Evolutionary conservation across 352 stramenopile species (phyloP), one percentile per base, ranked within the genome.

Genomic region (Phytophthora ohioensis): DNA sequence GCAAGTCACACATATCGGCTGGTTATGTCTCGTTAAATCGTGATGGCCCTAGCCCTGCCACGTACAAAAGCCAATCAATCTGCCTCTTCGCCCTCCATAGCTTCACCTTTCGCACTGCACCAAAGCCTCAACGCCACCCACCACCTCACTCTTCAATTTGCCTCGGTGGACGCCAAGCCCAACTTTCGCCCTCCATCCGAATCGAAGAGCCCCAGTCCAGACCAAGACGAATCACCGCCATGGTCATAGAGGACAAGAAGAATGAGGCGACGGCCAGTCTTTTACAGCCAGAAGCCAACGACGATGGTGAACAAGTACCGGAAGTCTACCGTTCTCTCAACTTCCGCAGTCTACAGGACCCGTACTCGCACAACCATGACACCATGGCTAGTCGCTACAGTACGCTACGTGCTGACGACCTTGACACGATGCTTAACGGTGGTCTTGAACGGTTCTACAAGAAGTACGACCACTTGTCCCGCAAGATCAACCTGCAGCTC

Each of bases 381-480:
- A 76, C 64, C 3, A 76, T 69, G 69, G 64, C 64, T 17, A 76
- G 69, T 72, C 69, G 59, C 21, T 76, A 73, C 56, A 76, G 69
- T 42, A 76, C 86, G 35, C 71, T 93, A 51, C 78, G 85, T 12
- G 81, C 86, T 36, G 82, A 88, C 38, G 78, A 92, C 57, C 60
- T 94, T 27, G 87, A 92, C 56, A 82, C 70, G 31, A 92, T 76
- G 69, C 73, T 94, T 1, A 79, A 80, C 45, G 87, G 87, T 27
- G 87, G 87, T 0, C 71, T 94, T 3, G 87, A 94, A 42, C 75
- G 71, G 15, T 94, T 94, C 67, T 94, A 94, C 78, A 88, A 91
- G 62, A 94, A 94, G 67, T 94, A 92, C 78, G 72, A 91, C 62
- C 79, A 91, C 59, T 32, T 91, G 3, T 92, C 82, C 5, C 75